phyloP scores from a whole-genome alignment of 495 filamentous ascomycete genomes.

The Ascodesmis nigricans region DNA sequence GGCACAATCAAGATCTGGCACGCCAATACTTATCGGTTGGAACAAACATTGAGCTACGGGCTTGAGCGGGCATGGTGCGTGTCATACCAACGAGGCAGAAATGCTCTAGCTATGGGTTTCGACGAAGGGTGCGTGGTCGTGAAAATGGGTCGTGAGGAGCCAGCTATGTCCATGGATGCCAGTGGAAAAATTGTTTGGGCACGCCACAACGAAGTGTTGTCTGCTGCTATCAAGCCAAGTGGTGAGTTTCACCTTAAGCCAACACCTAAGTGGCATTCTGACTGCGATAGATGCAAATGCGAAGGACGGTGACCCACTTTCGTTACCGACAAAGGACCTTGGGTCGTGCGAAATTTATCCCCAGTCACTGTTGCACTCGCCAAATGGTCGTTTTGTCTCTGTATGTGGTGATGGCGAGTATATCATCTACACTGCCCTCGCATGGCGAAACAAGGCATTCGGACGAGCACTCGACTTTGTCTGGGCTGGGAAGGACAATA shows the following conservation, averaged over 20 bases:
- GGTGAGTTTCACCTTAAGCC: constrained; percentile 25
- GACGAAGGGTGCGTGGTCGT: constrained; percentile 96
- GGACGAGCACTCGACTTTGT: constrained; percentile 87
- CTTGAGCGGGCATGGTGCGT: constrained; percentile 96
- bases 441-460: constrained; percentile 95
- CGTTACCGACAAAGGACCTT: constrained; percentile 75
- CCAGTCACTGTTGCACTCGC: constrained; percentile 79
- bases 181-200: constrained; percentile 94
- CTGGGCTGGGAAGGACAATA: constrained; percentile 94
- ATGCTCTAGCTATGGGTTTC: constrained; percentile 87
- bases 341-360: constrained; percentile 94
- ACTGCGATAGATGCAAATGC: constrained; percentile 37
- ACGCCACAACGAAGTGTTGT: constrained; percentile 78
- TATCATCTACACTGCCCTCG: constrained; percentile 93
- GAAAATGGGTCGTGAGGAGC: constrained; percentile 92
- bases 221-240: constrained; percentile 81
- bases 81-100: constrained; percentile 75
- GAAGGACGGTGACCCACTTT: constrained; percentile 75
- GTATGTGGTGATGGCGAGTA: constrained; percentile 96
- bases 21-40: constrained; percentile 83
- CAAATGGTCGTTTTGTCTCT: constrained; percentile 91
- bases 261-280: no score
- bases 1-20: constrained; percentile 98
- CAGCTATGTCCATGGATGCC: constrained; percentile 88
- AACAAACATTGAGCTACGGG: constrained; percentile 88